Evolutionary conservation across 768 basidiomycete genomes (phyloP), one percentile per base, ranked within the genome.

Genomic region (Boletus vinaceobasis): DNA sequence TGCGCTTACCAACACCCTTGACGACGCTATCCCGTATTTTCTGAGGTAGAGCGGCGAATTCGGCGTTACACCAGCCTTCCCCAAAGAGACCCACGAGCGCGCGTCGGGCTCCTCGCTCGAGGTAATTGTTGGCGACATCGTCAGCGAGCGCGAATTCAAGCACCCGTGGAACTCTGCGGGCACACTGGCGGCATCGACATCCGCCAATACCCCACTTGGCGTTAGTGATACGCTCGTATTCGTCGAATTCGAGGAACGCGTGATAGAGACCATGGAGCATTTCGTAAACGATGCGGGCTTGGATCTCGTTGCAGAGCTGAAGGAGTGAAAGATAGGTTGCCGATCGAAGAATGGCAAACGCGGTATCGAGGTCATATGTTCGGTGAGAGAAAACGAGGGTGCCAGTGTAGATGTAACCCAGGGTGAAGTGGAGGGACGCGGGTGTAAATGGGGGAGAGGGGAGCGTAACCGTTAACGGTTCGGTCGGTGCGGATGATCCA

Each of bases 391-490:
- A 97, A 29, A 87, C 78, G 43, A 98, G 87, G 5, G 93, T 96
- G 40, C 96, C 97, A 5, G 93, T 91, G 66, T 98, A 98, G 43
- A 98, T 84, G 73, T 88, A 98, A 4, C 93, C 93, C 44, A 98
- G 81, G 37, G 92, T 92, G 69, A 98, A 98, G 67, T 96, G 92
- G 5, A 97, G 78, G 0, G 93, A 90, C 1, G 95, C 89, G 0
- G 95, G 92, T 0, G 96, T 96, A 72, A 98, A 98, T 0, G 95
- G 94, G 0, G 96, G 94, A 0, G 88, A 92, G 2, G 91, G 92
- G 6, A 98, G 81, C 0, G 78, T 83, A 11, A 97, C 72, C 0
- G 81, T 84, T 0, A 83, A 69, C 0, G 80, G 80, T 53, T 86
- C 84, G 13, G 61, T 62, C 3, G 65, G 57, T 39, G 63, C 47